These are phyloP conservation scores for Westerdykella aurantiaca DNA, from an alignment of 2,329 filamentous ascomycete genomes.

Conservation along the genomic window DNA sequence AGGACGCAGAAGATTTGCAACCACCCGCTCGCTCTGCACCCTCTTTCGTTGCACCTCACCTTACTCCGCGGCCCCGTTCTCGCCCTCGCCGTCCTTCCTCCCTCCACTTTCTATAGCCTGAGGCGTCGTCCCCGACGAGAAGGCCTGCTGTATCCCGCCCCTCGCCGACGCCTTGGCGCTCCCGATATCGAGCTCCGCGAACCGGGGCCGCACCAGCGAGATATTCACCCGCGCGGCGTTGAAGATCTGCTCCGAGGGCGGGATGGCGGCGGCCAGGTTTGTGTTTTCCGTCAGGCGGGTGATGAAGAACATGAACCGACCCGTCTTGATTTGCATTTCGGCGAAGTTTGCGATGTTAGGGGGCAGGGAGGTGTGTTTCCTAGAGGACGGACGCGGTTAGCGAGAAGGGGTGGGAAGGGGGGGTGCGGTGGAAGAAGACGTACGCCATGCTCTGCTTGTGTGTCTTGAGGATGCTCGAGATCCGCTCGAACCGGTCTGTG, in stretches of 20 bases:
- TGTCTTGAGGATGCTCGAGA: slow-evolving; percentile 96
- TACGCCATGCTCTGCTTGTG: slow-evolving; percentile 76
- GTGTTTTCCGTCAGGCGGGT: slow-evolving; percentile 96
- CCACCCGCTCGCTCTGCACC: too few species aligned
- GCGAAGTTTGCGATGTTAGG: slow-evolving; percentile 76
- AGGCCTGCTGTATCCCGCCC: slow-evolving; percentile 33
- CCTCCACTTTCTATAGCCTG: background rate
- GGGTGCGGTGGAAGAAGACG: slow-evolving; percentile 33
- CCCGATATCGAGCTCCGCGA: slow-evolving; percentile 56
- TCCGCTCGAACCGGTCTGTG: slow-evolving; percentile 85
- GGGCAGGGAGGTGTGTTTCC: slow-evolving; percentile 72
- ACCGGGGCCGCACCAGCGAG: slow-evolving; percentile 76
- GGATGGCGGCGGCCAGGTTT: slow-evolving; percentile 86
- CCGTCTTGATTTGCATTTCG: slow-evolving; percentile 73
- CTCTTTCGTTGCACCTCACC: too few species aligned
- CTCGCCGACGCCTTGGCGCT: slow-evolving; percentile 22
- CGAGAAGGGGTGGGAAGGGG: slow-evolving; percentile 1
- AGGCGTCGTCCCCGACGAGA: slow-evolving; percentile 10
- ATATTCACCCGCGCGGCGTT: slow-evolving; percentile 89
- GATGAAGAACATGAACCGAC: slow-evolving; percentile 86
- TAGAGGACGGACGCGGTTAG: slow-evolving; percentile 38
- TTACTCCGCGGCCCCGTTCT: too few species aligned
- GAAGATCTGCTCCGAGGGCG: slow-evolving; percentile 84
- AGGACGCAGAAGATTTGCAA: too few species aligned
- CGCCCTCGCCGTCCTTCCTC: background rate